Evolutionary conservation across 371 early-diverging fungal genomes (phyloP), one percentile per base, ranked within the genome.

Genomic region (Circinella minor): DNA sequence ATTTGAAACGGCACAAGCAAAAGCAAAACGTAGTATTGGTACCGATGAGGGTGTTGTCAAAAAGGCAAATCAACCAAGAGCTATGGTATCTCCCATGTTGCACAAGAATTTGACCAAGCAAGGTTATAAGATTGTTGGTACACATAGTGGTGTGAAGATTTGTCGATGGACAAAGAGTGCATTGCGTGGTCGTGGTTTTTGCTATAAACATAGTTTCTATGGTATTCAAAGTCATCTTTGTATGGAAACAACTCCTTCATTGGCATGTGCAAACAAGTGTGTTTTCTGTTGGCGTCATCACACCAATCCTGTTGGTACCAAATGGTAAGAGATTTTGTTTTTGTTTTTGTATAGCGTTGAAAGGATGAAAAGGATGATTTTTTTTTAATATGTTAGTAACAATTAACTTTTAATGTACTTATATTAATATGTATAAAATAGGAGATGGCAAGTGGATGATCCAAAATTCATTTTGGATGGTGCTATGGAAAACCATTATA

Each of bases 221-320:
- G 90, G 89, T 36, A 92, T 90, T 37, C 87, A 86, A 70, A 85
- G 85, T 49, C 90, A 89, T 74, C 73, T 86, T 62, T 91, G 92
- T 74, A 90, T 89, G 87, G 91, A 90, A 68, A 89, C 89, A 1
- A 92, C 90, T 0, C 91, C 91, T 18, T 87, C 89, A 3, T 75
- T 94, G 59, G 93, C 94, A 13, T 94, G 94, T 70, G 91, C 92
- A 17, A 94, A 94, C 78, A 92, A 92, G 71, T 94, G 92, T 73
- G 92, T 92, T 4, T 93, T 92, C 73, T 92, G 93, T 69, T 94
- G 93, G 93, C 81, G 93, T 71, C 92, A 92, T 74, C 92, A 93
- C 48, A 93, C 92, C 15, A 94, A 94, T 69, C 71, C 68, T 46
- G 68, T 68, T 14, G 68, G 68, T 39, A 68, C 68, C 36, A 68